Percentiles rank a stretch among this genome's conserved stretches.
Evolutionary conservation across 2,329 filamentous ascomycete genomes (phyloP).

Genomic region (Ophiostoma piceae): DNA sequence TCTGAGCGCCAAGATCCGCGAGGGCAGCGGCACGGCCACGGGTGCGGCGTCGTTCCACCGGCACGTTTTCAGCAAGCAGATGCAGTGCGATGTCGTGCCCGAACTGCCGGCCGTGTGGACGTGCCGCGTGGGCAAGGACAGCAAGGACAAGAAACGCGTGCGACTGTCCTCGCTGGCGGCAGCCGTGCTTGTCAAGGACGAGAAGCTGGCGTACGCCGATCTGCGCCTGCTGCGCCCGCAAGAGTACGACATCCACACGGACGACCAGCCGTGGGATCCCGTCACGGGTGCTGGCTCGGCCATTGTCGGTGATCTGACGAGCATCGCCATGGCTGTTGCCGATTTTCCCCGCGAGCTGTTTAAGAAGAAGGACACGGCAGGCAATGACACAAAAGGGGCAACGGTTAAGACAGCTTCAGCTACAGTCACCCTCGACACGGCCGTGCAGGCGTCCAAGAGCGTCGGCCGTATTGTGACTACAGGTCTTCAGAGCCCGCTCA

Average conservation of each 20-base stretch:
- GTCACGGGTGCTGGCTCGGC: slow-evolving; percentile 72
- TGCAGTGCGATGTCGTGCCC: slow-evolving; percentile 60
- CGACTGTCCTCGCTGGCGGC: slow-evolving; percentile 66
- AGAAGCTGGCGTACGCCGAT: slow-evolving; percentile 59
- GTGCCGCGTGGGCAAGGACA: slow-evolving; percentile 53
- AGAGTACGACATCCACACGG: slow-evolving; percentile 64
- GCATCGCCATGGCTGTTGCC: slow-evolving; percentile 74
- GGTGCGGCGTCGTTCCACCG: slow-evolving; percentile 65
- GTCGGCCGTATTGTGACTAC: slow-evolving; percentile 67
- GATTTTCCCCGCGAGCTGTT: slow-evolving; percentile 60
- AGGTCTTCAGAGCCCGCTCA: slow-evolving; percentile 75
- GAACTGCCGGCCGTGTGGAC: slow-evolving; percentile 63
- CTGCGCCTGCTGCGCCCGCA: slow-evolving; percentile 56
- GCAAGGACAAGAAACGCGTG: slow-evolving; percentile 31
- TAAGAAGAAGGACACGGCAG: background rate
- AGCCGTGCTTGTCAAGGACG: slow-evolving; percentile 57
- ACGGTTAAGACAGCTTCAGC: slow-evolving; percentile 1
- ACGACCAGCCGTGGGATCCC: slow-evolving; percentile 73
- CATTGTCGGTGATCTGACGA: slow-evolving; percentile 74
- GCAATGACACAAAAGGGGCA: slow-evolving; percentile 24
- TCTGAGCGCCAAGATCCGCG: slow-evolving; percentile 12
- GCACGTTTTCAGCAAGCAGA: slow-evolving; percentile 52
- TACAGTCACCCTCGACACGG: slow-evolving; percentile 18
- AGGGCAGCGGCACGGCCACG: slow-evolving; percentile 38
- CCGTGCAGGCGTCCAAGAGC: slow-evolving; percentile 31